These are phyloP conservation scores for Aleurites moluccanus DNA, from an alignment of 441 rosid genomes.

Conservation along the genomic window DNA sequence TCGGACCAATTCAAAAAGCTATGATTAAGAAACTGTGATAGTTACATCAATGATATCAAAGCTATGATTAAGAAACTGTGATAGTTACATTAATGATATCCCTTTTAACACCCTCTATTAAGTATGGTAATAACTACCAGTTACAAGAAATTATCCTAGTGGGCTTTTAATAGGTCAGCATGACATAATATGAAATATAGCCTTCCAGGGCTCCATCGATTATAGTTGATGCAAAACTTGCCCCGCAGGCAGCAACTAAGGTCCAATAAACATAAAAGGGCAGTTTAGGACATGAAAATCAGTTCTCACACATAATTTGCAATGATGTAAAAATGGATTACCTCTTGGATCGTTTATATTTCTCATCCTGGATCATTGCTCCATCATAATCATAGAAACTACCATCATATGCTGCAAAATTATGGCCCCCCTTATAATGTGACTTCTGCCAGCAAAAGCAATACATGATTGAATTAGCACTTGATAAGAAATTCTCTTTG, in stretches of 20 bases:
- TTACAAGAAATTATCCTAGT: not conserved
- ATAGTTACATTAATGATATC: too few species aligned
- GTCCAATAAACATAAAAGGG: not conserved
- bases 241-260: constrained; percentile 2
- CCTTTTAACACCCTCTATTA: not conserved
- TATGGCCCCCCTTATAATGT: constrained; percentile 57
- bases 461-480: constrained; percentile 26
- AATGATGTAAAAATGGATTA: constrained; percentile 17
- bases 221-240: not conserved
- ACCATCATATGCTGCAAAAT: constrained; percentile 53
- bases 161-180: not conserved
- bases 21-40: not conserved
- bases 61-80: too few species aligned
- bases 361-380: constrained; percentile 68
- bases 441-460: constrained; percentile 82
- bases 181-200: not conserved
- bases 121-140: not conserved
- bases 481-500: not conserved
- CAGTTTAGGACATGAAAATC: not conserved
- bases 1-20: not conserved
- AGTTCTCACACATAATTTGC: not conserved
- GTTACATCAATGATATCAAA: too few species aligned
- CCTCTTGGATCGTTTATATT: constrained; percentile 66
- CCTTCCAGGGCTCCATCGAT: not conserved
- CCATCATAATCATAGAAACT: constrained; percentile 66